phyloP scores from a whole-genome alignment of 225 moss, liverwort and hornwort species.

The Takakia lepidozioides region DNA sequence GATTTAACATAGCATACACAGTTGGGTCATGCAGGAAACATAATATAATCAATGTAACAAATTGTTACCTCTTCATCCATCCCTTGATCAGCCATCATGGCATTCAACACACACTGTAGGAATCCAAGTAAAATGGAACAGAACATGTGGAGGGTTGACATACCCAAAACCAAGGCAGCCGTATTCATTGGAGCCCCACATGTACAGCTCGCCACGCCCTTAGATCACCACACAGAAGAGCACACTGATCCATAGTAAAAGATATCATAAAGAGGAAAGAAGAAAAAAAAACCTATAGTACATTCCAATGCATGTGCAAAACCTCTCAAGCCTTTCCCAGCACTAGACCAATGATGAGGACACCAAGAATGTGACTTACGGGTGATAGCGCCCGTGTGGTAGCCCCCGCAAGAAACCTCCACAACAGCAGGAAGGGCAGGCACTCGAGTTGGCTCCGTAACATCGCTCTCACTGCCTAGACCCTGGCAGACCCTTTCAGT shows the following conservation, averaged over 20 bases:
- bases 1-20: not conserved
- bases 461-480: constrained; percentile 61
- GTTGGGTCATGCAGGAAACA: not conserved
- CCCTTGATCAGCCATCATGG: too few species aligned
- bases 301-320: too few species aligned
- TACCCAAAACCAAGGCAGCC: constrained; percentile 93
- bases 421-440: constrained; percentile 46
- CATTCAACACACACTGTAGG: too few species aligned
- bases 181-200: constrained; percentile 98
- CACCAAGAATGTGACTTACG: constrained; percentile 34
- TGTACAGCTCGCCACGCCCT: constrained; percentile 77
- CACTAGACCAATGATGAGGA: too few species aligned
- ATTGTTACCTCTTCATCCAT: too few species aligned
- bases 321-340: too few species aligned
- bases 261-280: too few species aligned
- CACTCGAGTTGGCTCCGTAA: constrained; percentile 46
- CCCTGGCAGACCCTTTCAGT: constrained; percentile 54
- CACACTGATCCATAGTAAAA: too few species aligned
- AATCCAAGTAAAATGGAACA: too few species aligned
- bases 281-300: too few species aligned
- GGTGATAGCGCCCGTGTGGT: constrained; percentile 78
- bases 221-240: constrained; percentile 4
- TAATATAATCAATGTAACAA: too few species aligned
- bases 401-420: constrained; percentile 79
- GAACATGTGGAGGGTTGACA: constrained; percentile 3